Base-by-base conservation (phyloP, 2,329 filamentous ascomycete species). In the Nemania sp. region DNA sequence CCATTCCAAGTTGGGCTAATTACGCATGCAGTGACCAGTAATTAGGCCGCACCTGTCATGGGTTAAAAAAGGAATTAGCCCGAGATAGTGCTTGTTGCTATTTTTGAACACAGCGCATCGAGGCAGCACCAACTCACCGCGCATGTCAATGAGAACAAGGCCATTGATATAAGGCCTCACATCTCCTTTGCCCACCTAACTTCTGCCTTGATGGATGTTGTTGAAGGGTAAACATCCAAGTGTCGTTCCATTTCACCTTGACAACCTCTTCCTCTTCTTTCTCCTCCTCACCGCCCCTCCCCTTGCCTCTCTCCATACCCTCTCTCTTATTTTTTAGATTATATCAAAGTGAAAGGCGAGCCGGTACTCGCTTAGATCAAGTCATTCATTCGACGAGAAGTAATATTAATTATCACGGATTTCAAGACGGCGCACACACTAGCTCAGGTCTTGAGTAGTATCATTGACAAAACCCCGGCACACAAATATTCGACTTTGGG, bases 101-200 rank as follows among this genome's bases (percentile, higher is more conserved):
- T 71, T 70, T 74, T 81, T 81, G 79, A 79, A 76, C 71, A 73
- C 66, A 72, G 68, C 71, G 69, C 58, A 72, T 70, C 65, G 60
- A 66, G 64, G 64, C 51, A 61, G 61, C 63, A 68, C 66, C 72
- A 71, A 67, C 69, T 71, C 67, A 67, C 56, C 67, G 69, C 67
- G 67, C 64, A 64, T 79, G 79, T 69, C 77, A 68, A 73, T 69
- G 73, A 71, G 71, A 72, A 72, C 71, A 72, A 76, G 78, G 76
- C 80, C 78, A 80, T 75, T 77, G 25, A 83, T 85, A 85, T 85
- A 85, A 85, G 82, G 76, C 80, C 80, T 80, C 79, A 76, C 76
- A 75, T 77, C 75, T 79, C 76, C 77, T 77, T 75, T 73, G 72
- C 70, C 72, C 68, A 67, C 71, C 65, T 73, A 71, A 75, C 75